phyloP scores from a whole-genome alignment of 495 filamentous ascomycete genomes.

The Staphylotrichum longicolle region DNA sequence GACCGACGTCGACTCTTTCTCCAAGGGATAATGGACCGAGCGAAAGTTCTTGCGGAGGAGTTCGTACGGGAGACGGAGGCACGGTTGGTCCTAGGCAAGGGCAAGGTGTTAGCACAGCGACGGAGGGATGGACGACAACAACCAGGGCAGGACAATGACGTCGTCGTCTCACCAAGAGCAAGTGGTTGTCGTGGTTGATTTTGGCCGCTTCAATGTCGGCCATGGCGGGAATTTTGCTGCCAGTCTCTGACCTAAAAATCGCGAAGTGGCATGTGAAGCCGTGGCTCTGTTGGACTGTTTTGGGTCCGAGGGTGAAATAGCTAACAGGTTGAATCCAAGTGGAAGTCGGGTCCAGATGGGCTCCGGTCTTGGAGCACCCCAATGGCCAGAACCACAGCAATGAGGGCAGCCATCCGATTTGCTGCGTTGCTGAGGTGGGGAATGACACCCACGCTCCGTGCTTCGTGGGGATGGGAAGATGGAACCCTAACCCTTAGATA shows the following conservation, averaged over 20 bases:
- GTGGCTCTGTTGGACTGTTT: neutral
- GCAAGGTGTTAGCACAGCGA: slow-evolving; percentile 2
- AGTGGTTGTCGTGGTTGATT: slow-evolving; percentile 50
- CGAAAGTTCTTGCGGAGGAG: slow-evolving; percentile 92
- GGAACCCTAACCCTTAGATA: neutral
- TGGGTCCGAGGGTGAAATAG: too few species aligned
- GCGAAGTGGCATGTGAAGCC: neutral
- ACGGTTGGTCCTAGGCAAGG: slow-evolving; percentile 76
- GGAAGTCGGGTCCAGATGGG: too few species aligned
- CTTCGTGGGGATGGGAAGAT: too few species aligned
- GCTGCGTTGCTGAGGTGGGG: neutral
- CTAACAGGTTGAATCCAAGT: too few species aligned
- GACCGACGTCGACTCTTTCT: slow-evolving; percentile 70
- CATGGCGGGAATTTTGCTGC: slow-evolving; percentile 33
- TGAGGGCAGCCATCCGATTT: slow-evolving; percentile 17
- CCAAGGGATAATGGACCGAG: slow-evolving; percentile 74
- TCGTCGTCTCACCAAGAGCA: slow-evolving; percentile 42
- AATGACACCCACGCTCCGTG: too few species aligned
- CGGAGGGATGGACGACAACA: neutral
- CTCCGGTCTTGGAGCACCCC: too few species aligned
- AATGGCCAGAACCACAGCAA: too few species aligned
- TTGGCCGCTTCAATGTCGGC: slow-evolving; percentile 43
- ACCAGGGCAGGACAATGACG: slow-evolving; percentile 6
- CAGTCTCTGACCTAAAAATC: neutral
- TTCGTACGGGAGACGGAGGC: slow-evolving; percentile 87